Base-by-base conservation (phyloP, 495 filamentous ascomycete genomes). In the Aspergillus sclerotiicarbonarius region DNA sequence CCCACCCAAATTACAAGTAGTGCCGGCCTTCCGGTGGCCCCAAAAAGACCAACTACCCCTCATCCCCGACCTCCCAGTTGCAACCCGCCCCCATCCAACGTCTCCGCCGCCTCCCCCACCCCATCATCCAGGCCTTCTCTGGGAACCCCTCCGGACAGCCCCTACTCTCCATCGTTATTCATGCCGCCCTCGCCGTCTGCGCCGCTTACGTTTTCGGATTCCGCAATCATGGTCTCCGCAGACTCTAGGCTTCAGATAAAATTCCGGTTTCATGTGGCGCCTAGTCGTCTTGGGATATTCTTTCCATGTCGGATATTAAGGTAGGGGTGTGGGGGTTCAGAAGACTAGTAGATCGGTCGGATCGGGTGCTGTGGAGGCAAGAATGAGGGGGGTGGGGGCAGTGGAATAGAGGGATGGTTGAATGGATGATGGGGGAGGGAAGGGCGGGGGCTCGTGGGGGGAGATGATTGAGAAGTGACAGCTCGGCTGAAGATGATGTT, bases 41-140 rank as follows among this genome's bases (percentile, higher is more conserved):
- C 41, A 45, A 8, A 47, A 47, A 47, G n/a, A 70, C 70, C 58
- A 74, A 53, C 41, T 18, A 29, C 5, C 41, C 51, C 51, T 37
- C 51, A 20, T 41, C 8, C 37, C 32, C n/a, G 31, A 32, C 32
- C 6, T 41, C 8, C 37, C 51, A 53, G 31, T 53, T 4, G 7
- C 15, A 41, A 31, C 9, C 35, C 35, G 3, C 35, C 31, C 9
- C 32, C 51, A 53, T 52, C 49, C 49, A 52, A 52, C 16, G 31
- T 52, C 25, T 39, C 49, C 49, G 10, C 10, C 6, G 15, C 35
- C 5, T 12, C 35, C 9, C 35, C 35, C 1, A 7, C 19, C 33
- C 13, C 32, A 53, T 53, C 51, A 25, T 41, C 51, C 18, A 31
- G 3, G 8, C n/a, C n/a, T n/a, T n/a, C n/a, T 53, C 51, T n/a